Evolutionary conservation across 768 basidiomycete genomes (phyloP), one percentile per base, ranked within the genome.

Genomic region (Cystofilobasidium ferigula): DNA sequence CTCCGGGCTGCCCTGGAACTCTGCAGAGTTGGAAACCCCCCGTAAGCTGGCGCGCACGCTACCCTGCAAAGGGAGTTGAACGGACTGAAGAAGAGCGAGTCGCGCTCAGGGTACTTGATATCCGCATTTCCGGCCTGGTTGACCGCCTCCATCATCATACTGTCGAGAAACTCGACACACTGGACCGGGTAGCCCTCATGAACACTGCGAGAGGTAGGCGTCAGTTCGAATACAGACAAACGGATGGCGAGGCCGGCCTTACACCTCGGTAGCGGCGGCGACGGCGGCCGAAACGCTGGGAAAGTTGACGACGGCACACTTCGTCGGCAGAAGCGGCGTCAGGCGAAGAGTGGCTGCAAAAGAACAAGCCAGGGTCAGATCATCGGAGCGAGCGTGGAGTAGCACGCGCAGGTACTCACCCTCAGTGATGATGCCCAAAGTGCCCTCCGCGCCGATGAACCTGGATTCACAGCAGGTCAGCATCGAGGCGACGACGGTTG

Each of bases 231-330:
- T 30, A 6, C 10, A 26, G 42, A 34, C 14, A 20, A 61, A n/a
- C 20, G 24, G 7, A 24, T 40, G 57, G 54, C 10, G 12, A 22
- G 5, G 30, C 22, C 32, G n/a, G 2, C 70, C 73, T 71, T 45
- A 73, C 74, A 93, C 85, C 73, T 89, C 88, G 64, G 86, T 84
- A 8, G 92, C 90, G 0, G 90, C 89, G 35, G 78, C 80, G 4
- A 88, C 87, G 0, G 93, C 93, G 40, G 80, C 79, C 61, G 84
- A 80, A 13, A 93, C 89, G 65, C 84, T 79, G 0, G 85, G 84
- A 77, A 97, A 97, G 68, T 89, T 87, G 10, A 86, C 88, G 77
- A 95, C 86, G 0, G 89, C 90, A 40, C 92, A 89, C 69, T 84
- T 85, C 3, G 87, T 88, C 0, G 91, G 90, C 3, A 93, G 71